Conservation (phyloP, 495 filamentous ascomycete species). For the Apiosordaria backusii region DNA sequence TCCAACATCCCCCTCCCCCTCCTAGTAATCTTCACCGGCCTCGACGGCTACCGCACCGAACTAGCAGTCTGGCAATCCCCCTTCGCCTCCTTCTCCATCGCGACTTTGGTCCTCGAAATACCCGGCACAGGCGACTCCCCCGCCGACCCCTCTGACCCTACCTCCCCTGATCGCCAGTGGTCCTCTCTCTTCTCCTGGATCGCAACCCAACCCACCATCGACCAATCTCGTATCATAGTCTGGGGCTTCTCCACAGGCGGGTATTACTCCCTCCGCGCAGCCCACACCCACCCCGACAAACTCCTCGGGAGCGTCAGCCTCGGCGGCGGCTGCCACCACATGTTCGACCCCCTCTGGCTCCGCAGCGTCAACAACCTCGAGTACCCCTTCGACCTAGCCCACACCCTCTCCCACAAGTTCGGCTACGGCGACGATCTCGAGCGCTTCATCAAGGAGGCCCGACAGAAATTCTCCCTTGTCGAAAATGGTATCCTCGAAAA, state of each 20-base stretch:
- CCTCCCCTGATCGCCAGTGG: conserved; percentile 53
- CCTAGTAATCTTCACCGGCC: conserved; percentile 63
- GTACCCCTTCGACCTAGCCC: conserved; percentile 65
- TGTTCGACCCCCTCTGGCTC: conserved; percentile 63
- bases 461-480: conserved; percentile 60
- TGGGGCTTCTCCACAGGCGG: conserved; percentile 72
- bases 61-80: conserved; percentile 62
- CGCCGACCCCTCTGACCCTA: conserved; percentile 45
- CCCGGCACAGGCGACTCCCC: conserved; percentile 73
- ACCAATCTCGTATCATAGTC: conserved; percentile 51
- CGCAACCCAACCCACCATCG: conserved; percentile 46
- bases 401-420: conserved; percentile 62
- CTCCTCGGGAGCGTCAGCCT: conserved; percentile 58
- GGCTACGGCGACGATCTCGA: conserved; percentile 51
- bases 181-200: conserved; percentile 62
- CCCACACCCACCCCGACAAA: conserved; percentile 59
- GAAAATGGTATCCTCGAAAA: conserved; percentile 59
- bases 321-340: conserved; percentile 63
- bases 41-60: conserved; percentile 72
- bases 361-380: conserved; percentile 59
- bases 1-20: conserved; percentile 47
- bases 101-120: conserved; percentile 61
- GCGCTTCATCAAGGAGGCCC: conserved; percentile 52
- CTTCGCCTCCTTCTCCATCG: conserved; percentile 53
- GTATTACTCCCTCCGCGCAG: conserved; percentile 65